Evolutionary conservation across 148 eudicot species (phyloP).

Genomic region (Heliamphora exappendiculata): DNA sequence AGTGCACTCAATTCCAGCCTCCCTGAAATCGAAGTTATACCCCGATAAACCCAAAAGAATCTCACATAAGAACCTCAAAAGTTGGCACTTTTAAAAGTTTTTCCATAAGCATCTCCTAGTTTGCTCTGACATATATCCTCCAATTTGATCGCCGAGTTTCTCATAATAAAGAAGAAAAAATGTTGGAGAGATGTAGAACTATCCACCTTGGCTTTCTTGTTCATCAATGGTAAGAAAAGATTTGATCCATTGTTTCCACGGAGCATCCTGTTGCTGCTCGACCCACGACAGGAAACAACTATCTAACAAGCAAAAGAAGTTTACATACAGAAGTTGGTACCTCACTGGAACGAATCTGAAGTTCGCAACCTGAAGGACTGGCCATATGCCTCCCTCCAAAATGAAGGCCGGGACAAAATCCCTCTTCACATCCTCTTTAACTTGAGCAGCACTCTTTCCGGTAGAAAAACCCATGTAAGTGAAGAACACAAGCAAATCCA

Average conservation of each 20-base stretch:
- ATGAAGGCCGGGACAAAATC: constrained; percentile 79
- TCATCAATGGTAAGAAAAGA: constrained; percentile 37
- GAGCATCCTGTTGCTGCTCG: constrained; percentile 88
- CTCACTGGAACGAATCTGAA: constrained; percentile 81
- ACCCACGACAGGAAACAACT: constrained; percentile 94
- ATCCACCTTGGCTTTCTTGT: constrained; percentile 32
- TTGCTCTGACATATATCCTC: not conserved
- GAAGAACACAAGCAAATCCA: constrained; percentile 87
- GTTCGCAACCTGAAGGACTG: constrained; percentile 83
- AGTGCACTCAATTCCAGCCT: no score
- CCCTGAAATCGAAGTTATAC: no score
- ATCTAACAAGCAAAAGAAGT: constrained; percentile 89
- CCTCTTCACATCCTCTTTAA: constrained; percentile 79
- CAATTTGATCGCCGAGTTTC: not conserved
- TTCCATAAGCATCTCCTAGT: not conserved
- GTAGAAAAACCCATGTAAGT: constrained; percentile 86
- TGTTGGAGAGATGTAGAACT: constrained; percentile 4
- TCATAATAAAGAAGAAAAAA: not conserved
- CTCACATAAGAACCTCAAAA: no score
- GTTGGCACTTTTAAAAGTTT: no score
- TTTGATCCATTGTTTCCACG: constrained; percentile 80
- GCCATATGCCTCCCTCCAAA: constrained; percentile 90
- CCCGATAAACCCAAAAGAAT: no score
- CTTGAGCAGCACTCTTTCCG: constrained; percentile 63
- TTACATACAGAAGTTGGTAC: constrained; percentile 89